phyloP scores from a whole-genome alignment of 805 yeast species.

The Wickerhamiella allomyrinae region DNA sequence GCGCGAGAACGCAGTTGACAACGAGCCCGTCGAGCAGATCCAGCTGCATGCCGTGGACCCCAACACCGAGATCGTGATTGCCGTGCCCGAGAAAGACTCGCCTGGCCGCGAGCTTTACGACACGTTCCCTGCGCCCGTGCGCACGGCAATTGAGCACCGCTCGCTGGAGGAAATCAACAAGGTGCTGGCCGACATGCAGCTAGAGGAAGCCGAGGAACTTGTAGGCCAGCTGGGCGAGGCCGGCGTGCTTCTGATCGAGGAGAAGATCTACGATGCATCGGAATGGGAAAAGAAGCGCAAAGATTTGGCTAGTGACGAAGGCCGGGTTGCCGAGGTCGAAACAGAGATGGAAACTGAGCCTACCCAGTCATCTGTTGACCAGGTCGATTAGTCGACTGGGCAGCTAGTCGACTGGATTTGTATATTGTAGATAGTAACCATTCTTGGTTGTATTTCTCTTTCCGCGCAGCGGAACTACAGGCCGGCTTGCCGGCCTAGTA shows the following conservation, averaged over 20 bases:
- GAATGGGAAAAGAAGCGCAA: constrained; percentile 24
- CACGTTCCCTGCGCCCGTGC: constrained; percentile 52
- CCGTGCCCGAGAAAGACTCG: constrained; percentile 33
- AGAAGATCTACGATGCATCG: constrained; percentile 26
- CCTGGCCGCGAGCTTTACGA: constrained; percentile 30
- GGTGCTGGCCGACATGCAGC: constrained; percentile 57
- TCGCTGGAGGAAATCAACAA: constrained; percentile 67
- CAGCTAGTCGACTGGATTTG: too few species aligned
- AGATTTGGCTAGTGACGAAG: too few species aligned
- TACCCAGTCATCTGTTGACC: too few species aligned
- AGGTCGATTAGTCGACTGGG: too few species aligned
- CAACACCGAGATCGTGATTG: constrained; percentile 55
- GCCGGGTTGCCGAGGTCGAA: too few species aligned
- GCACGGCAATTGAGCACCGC: constrained; percentile 57
- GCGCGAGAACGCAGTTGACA: constrained; percentile 27
- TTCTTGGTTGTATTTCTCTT: too few species aligned
- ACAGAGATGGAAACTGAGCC: too few species aligned
- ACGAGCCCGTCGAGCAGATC: constrained; percentile 60
- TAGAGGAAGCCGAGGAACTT: constrained; percentile 67
- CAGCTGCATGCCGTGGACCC: constrained; percentile 86
- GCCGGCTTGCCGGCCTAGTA: too few species aligned
- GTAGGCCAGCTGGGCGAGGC: constrained; percentile 64
- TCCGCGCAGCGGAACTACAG: too few species aligned
- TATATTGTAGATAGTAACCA: too few species aligned
- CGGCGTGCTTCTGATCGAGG: constrained; percentile 73